phyloP scores from a whole-genome alignment of 225 moss, liverwort and hornwort genomes.

The Thuidium tamariscinum region DNA sequence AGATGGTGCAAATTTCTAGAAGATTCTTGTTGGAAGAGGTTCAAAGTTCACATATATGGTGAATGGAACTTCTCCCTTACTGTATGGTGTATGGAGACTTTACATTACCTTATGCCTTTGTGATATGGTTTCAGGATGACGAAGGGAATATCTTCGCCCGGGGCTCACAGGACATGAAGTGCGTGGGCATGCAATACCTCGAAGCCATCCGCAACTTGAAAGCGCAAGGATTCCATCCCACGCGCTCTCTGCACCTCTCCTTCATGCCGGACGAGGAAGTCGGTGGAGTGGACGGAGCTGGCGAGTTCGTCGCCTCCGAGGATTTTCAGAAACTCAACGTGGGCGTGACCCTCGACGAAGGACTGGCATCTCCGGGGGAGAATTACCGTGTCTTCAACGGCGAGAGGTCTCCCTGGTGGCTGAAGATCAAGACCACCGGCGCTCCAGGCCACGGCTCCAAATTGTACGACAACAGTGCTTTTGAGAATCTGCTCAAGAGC shows the following conservation, averaged over 20 bases:
- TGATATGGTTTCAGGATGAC: conserved; percentile 19
- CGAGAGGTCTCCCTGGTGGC: conserved; percentile 73
- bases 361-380: conserved; percentile 42
- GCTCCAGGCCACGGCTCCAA: conserved; percentile 86
- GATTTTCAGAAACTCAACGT: conserved; percentile 67
- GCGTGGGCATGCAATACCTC: conserved; percentile 87
- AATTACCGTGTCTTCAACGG: conserved; percentile 63
- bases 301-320: conserved; percentile 36
- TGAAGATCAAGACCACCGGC: conserved; percentile 58
- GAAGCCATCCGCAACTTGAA: conserved; percentile 76
- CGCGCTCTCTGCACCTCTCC: conserved; percentile 61
- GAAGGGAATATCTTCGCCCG: conserved; percentile 67
- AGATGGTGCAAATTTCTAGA: not conserved
- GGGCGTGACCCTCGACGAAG: conserved; percentile 65
- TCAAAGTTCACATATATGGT: not conserved
- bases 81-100: not conserved
- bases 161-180: conserved; percentile 94
- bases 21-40: not conserved
- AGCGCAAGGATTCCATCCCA: conserved; percentile 50
- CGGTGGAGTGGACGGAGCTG: conserved; percentile 64
- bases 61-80: not conserved
- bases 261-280: conserved; percentile 90
- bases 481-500: conserved; percentile 69
- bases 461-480: conserved; percentile 72
- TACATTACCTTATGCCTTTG: not conserved